A percentile compares a stretch with the other conserved stretches of the same genome.
phyloP scores from a whole-genome alignment of 2,329 filamentous ascomycete species.

The Sordariomycetes sp. region DNA sequence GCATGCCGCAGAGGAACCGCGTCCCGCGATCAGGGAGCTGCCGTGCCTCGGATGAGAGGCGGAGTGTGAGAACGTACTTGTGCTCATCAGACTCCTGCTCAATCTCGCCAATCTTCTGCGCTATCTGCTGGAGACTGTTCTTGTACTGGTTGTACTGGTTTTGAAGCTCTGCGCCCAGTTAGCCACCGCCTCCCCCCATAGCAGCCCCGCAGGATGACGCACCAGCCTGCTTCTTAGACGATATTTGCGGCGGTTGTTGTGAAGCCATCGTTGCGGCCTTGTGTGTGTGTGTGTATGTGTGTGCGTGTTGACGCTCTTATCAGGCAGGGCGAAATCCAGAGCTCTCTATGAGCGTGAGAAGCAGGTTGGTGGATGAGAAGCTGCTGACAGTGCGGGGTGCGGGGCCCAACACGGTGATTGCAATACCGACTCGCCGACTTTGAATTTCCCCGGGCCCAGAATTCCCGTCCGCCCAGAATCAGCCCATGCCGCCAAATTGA shows the following conservation, averaged over 20 bases:
- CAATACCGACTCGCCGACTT: not conserved
- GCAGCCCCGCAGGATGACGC: conserved; percentile 6
- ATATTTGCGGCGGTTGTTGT: conserved; percentile 23
- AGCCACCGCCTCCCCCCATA: conserved; percentile 4
- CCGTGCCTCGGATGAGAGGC: not conserved
- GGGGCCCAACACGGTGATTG: not conserved
- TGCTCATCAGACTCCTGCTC: conserved; percentile 97
- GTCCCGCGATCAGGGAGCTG: too few species aligned
- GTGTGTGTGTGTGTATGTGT: not conserved
- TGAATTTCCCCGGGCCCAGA: not conserved
- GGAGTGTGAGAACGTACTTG: conserved; percentile 46
- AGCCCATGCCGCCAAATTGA: not conserved
- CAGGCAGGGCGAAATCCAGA: not conserved
- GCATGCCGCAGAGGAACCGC: not conserved
- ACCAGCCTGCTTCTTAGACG: conserved; percentile 67
- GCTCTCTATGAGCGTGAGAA: not conserved
- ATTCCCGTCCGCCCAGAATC: not conserved
- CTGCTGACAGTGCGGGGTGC: not conserved
- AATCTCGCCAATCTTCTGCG: conserved; percentile 92
- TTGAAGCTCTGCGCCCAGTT: conserved; percentile 52
- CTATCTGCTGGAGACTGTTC: conserved; percentile 74
- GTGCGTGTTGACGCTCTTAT: not conserved
- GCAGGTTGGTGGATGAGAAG: conserved; percentile 3
- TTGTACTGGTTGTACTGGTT: conserved; percentile 67
- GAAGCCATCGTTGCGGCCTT: conserved; percentile 26